Evolutionary conservation across 2,329 filamentous ascomycete species (phyloP), one percentile per base, ranked within the genome.

Genomic region (Penicillium crustosum): DNA sequence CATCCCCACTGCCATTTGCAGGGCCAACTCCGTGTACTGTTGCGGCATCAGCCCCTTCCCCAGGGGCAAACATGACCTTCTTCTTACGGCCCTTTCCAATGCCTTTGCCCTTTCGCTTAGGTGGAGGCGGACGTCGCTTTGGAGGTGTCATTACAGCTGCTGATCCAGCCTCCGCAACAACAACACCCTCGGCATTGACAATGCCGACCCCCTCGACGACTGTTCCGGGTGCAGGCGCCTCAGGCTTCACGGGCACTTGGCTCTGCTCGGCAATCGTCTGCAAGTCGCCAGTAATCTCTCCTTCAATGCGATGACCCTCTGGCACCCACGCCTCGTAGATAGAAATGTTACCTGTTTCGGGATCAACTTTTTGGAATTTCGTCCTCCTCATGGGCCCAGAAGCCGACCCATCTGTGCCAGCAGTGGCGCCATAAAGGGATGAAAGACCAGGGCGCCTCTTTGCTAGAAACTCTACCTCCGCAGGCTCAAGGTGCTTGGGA

Each of bases 251-350:
- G 3, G 69, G 70, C 17, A 62, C 70, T 45, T 72, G 61, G 36
- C 66, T 70, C 47, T 73, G 75, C 43, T 81, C 79, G 43, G 78
- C 75, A 48, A 79, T 73, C 29, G 77, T 72, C 55, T 79, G 79
- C 53, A 81, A 78, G 47, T 81, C 79, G 38, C 82, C 79, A 58
- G 91, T 84, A 50, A 96, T 87, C 70, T 96, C 92, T 56, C 91
- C 91, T 62, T 93, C 89, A 0, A 96, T 83, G 6, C 81, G 79
- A 70, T 94, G 89, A 0, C 91, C 92, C 57, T 93, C 89, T 6
- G 86, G 84, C 4, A 96, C 83, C 21, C 91, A 89, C 8, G 94
- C 86, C 68, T 95, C 91, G 73, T 94, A 91, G 2, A 93, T 87
- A 60, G 90, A 91, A 10, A 90, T 83, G 66, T 93, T 93, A 25